Percentiles rank a stretch among this genome's conserved stretches.
Evolutionary conservation across 1,284 basidiomycete genomes (phyloP).

Genomic region (Vanrija pseudolonga): DNA sequence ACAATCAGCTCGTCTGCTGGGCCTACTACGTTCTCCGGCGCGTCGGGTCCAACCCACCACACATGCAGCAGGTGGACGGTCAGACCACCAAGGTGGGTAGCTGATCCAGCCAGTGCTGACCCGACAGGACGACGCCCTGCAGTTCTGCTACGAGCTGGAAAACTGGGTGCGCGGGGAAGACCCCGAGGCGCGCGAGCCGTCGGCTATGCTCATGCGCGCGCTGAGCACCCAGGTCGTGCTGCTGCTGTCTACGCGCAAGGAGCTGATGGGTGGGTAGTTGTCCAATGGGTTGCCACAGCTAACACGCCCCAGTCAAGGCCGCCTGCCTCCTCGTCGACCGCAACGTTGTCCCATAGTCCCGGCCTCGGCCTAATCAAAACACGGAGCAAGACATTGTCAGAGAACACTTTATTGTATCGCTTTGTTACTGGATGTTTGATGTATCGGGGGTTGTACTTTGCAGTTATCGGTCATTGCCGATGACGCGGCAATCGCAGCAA

Average conservation of each 20-base stretch:
- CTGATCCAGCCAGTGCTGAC: not conserved
- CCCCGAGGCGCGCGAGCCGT: not conserved
- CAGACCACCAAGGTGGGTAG: not conserved
- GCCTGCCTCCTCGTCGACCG: constrained; percentile 1
- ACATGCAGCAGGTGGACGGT: not conserved
- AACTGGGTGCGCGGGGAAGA: not conserved
- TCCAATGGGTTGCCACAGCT: not conserved
- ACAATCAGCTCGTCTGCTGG: constrained; percentile 5
- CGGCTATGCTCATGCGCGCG: constrained; percentile 1
- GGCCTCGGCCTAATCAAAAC: not conserved
- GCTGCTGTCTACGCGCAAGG: not conserved
- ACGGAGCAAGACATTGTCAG: not conserved
- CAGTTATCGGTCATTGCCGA: too few relatives aligned
- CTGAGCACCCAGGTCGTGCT: constrained; percentile 3
- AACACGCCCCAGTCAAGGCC: not conserved
- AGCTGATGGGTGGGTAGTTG: not conserved
- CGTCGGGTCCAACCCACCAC: not conserved
- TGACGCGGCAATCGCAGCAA: too few relatives aligned
- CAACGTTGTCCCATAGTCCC: not conserved
- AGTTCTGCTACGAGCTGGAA: not conserved
- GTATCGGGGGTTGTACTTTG: too few relatives aligned
- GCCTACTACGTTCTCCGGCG: not conserved
- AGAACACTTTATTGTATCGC: too few relatives aligned
- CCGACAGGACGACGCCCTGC: constrained; percentile 1
- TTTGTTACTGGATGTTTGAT: too few relatives aligned